phyloP scores from a whole-genome alignment of 1,139 yeast genomes.

The Debaryomyces udenii region DNA sequence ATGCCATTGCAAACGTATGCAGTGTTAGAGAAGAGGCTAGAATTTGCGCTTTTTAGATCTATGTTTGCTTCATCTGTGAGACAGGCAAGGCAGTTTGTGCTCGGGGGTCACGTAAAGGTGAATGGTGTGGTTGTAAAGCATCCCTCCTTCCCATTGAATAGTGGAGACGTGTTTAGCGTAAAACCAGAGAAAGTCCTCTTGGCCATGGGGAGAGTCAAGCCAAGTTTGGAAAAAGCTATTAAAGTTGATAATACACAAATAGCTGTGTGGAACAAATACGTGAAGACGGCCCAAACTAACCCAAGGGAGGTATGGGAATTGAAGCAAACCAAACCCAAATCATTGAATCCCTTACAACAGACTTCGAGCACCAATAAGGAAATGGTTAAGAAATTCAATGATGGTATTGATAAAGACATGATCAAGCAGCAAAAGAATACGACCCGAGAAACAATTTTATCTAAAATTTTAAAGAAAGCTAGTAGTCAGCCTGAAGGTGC shows the following conservation, averaged over 20 bases:
- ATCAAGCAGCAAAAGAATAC: slow-evolving; percentile 42
- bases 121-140: slow-evolving; percentile 79
- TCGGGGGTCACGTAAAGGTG: slow-evolving; percentile 81
- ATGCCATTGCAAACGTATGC: slow-evolving; percentile 88
- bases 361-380: slow-evolving; percentile 21
- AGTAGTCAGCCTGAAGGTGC: slow-evolving; percentile 31
- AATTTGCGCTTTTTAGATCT: slow-evolving; percentile 85
- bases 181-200: slow-evolving; percentile 82
- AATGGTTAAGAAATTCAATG: slow-evolving; percentile 29
- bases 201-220: slow-evolving; percentile 86
- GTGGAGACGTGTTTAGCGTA: slow-evolving; percentile 88
- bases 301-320: slow-evolving; percentile 64
- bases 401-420: slow-evolving; percentile 34
- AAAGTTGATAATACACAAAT: slow-evolving; percentile 73
- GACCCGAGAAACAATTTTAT: slow-evolving; percentile 51
- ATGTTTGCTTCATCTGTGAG: slow-evolving; percentile 93
- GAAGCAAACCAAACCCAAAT: slow-evolving; percentile 48
- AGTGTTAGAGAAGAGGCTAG: slow-evolving; percentile 83
- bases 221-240: slow-evolving; percentile 67
- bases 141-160: slow-evolving; percentile 75
- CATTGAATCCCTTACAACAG: slow-evolving; percentile 35
- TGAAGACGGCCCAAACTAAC: slow-evolving; percentile 56
- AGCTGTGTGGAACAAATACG: slow-evolving; percentile 72
- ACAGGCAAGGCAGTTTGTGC: slow-evolving; percentile 89
- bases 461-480: slow-evolving; percentile 36